Base-by-base conservation (phyloP, 805 yeast species). In the Candida schatavii region DNA sequence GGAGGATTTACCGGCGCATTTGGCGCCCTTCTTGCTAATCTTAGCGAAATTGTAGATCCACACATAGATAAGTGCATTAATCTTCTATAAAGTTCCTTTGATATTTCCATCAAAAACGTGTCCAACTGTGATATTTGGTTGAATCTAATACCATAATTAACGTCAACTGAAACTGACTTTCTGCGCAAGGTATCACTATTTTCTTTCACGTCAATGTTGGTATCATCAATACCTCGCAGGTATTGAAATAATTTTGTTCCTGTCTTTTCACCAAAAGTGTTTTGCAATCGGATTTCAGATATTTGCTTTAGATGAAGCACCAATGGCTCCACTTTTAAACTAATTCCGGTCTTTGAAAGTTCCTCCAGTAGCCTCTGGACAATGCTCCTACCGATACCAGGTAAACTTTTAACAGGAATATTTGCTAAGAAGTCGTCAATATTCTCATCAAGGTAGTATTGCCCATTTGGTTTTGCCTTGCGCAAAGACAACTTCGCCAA, bases 111-210 rank as follows among this genome's bases (percentile, higher is more conserved):
- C 7, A 88, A 55, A 53, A 91, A 93, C 3, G 42, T 49, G 46
- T 84, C 90, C 19, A 84, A 77, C 54, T 91, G 88, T 0, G 61
- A 57, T 23, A 75, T 67, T 0, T 66, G 66, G 25, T 79, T 75
- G 48, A 90, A 85, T 37, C 98, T 57, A 0, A 91, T 85, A 0
- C 97, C 98, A 83, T 88, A 91, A 47, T 88, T 87, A 21, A 91
- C 83, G 55, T 91, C 98, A 3, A 89, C 85, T 0, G 96, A 88
- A 0, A 91, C 75, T 1, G 93, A 78, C 51, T 88, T 88, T 21
- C 95, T 70, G 10, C 77, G 72, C 15, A 80, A 70, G 2, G 63
- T 49, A 40, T 64, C 78, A 13, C 68, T 63, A 7, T 80, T 78
- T 6, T 58, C 46, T 23, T 78, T 58, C n/a, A 83, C 66, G 29